A percentile compares a stretch with the other conserved stretches of the same genome.
phyloP scores from a whole-genome alignment of 2,329 filamentous ascomycete genomes.

The Hypoxylon sp. region DNA sequence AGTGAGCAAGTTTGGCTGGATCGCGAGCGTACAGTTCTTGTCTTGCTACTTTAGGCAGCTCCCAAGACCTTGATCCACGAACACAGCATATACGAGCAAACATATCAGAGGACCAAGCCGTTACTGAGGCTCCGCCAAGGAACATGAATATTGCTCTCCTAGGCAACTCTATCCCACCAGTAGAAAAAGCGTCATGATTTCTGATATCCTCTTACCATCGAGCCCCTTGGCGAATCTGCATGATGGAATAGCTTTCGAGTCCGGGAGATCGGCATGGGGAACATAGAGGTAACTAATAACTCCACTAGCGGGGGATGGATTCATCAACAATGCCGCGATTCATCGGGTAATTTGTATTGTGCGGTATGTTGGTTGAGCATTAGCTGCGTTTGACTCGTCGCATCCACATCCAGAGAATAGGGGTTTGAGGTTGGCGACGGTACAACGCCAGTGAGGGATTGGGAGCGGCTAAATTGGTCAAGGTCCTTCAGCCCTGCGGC shows the following conservation, averaged over 20 bases:
- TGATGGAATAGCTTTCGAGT: conserved; percentile 12
- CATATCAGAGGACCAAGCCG: conserved; percentile 7
- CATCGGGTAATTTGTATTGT: conserved; percentile 11
- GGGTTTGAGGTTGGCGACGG: conserved; percentile 6
- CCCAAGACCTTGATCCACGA: conserved; percentile 26
- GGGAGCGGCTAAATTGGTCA: conserved; percentile 36
- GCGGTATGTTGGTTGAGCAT: conserved; percentile 14
- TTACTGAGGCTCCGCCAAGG: conserved; percentile 36
- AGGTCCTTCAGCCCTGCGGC: conserved; percentile 7
- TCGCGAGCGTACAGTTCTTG: conserved; percentile 20
- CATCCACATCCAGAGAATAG: conserved; percentile 16
- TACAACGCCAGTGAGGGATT: conserved; percentile 6
- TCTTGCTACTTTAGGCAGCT: conserved; percentile 43
- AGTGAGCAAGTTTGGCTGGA: conserved; percentile 24
- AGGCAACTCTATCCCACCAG: conserved; percentile 15
- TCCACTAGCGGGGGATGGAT: conserved; percentile 8
- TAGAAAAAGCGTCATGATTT: conserved; percentile 13
- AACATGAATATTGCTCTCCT: conserved; percentile 24
- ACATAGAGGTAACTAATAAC: neutral
- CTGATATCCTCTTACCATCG: conserved; percentile 18
- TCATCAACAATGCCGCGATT: conserved; percentile 11
- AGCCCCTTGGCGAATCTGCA: conserved; percentile 25
- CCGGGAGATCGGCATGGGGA: conserved; percentile 4
- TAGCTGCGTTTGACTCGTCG: conserved; percentile 21
- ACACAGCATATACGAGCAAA: conserved; percentile 33